Percentiles rank a stretch among this genome's conserved stretches.
Evolutionary conservation across 2,329 filamentous ascomycete species (phyloP).

Genomic region (Penicillium sp.): DNA sequence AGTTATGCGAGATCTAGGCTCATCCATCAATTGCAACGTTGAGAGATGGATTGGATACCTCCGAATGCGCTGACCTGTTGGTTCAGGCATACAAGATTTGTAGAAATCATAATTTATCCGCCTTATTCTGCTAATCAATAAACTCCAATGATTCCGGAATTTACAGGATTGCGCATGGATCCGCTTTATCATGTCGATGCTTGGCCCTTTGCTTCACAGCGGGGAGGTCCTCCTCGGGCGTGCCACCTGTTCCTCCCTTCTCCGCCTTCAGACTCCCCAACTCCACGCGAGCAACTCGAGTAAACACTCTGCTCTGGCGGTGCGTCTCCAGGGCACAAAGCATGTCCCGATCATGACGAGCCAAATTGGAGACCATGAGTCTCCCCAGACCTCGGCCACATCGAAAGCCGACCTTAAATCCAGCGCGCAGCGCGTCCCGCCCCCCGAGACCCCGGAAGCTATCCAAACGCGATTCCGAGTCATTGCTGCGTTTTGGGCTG

Average conservation of each 20-base stretch:
- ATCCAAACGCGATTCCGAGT: constrained; percentile 71
- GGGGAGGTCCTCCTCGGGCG: neutral
- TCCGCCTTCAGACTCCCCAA: constrained; percentile 25
- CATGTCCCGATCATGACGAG: constrained; percentile 40
- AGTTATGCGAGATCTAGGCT: neutral
- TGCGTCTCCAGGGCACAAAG: constrained; percentile 26
- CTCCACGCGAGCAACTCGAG: constrained; percentile 6
- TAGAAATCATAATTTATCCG: neutral
- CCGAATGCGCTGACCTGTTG: no score
- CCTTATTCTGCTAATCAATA: neutral
- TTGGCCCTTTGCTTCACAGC: neutral
- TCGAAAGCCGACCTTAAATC: constrained; percentile 18
- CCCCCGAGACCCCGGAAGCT: constrained; percentile 73
- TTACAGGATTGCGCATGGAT: neutral
- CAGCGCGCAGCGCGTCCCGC: constrained; percentile 55
- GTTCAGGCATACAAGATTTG: neutral
- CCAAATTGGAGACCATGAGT: constrained; percentile 36
- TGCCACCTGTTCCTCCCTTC: constrained; percentile 17
- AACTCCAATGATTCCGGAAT: neutral
- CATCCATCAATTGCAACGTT: neutral
- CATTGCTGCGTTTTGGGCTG: constrained; percentile 85
- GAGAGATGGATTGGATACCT: neutral
- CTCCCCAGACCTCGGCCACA: constrained; percentile 26
- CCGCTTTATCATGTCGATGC: no score
- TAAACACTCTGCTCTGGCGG: constrained; percentile 15